Conservation (phyloP, 768 basidiomycete species). For the Termitomyces heimii region DNA sequence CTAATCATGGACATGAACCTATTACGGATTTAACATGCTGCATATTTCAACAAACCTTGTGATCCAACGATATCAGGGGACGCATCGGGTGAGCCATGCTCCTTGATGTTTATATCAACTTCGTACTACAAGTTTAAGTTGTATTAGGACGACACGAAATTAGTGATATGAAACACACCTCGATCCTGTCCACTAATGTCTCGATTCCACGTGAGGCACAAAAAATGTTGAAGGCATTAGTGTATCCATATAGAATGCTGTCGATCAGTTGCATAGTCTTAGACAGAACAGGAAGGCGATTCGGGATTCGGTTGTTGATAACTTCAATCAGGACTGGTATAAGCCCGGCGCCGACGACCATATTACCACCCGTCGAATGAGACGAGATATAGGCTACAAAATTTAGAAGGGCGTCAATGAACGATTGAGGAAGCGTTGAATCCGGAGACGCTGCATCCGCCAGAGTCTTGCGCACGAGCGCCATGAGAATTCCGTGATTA, state of each 20-base stretch:
- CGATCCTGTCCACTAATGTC: slow-evolving; percentile 78
- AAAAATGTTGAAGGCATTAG: slow-evolving; percentile 84
- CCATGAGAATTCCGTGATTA: slow-evolving; percentile 93
- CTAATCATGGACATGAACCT: slow-evolving; percentile 25
- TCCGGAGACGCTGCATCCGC: slow-evolving; percentile 62
- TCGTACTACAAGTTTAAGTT: slow-evolving; percentile 43
- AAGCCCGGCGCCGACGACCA: slow-evolving; percentile 93
- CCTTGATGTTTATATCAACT: slow-evolving; percentile 57
- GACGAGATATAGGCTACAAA: slow-evolving; percentile 87
- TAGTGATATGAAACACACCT: slow-evolving; percentile 45
- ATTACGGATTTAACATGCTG: neutral
- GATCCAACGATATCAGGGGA: slow-evolving; percentile 42
- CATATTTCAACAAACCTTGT: slow-evolving; percentile 36
- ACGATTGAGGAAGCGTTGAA: slow-evolving; percentile 63
- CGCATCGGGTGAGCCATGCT: slow-evolving; percentile 39
- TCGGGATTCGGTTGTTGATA: slow-evolving; percentile 69
- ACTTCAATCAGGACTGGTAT: slow-evolving; percentile 87
- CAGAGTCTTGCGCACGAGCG: slow-evolving; percentile 77
- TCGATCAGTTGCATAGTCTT: slow-evolving; percentile 92
- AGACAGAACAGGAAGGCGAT: slow-evolving; percentile 70
- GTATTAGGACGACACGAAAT: slow-evolving; percentile 9
- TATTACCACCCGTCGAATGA: slow-evolving; percentile 79
- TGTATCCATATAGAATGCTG: slow-evolving; percentile 84
- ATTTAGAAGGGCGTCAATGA: slow-evolving; percentile 78
- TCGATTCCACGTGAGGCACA: slow-evolving; percentile 81